These are phyloP conservation scores for Fusarium marasasianum DNA, from an alignment of 2,329 filamentous ascomycete genomes.

Conservation along the genomic window DNA sequence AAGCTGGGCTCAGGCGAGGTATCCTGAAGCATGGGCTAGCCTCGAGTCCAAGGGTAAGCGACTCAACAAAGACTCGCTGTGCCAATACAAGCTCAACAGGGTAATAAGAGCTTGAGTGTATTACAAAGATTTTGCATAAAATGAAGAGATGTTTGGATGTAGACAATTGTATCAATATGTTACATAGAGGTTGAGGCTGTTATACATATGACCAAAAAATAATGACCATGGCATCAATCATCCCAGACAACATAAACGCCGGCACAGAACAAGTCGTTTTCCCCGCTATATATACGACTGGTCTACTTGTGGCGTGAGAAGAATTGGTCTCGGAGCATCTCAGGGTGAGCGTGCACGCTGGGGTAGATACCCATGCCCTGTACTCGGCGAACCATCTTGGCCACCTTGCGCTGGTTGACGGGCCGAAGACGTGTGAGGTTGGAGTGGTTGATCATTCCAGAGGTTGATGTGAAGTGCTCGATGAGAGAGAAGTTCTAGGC, in stretches of 20 bases:
- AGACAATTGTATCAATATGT: slow-evolving; percentile 50
- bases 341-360: slow-evolving; percentile 88
- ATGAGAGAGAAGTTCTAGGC: slow-evolving; percentile 89
- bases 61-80: slow-evolving; percentile 55
- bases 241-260: slow-evolving; percentile 28
- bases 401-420: slow-evolving; percentile 91
- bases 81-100: slow-evolving; percentile 60
- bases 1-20: slow-evolving; percentile 75
- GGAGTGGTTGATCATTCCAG: slow-evolving; percentile 85
- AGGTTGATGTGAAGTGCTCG: slow-evolving; percentile 84
- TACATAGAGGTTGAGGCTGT: slow-evolving; percentile 46
- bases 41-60: slow-evolving; percentile 65
- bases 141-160: slow-evolving; percentile 36
- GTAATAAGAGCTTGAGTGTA: slow-evolving; percentile 59
- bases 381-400: slow-evolving; percentile 88
- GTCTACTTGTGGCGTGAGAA: slow-evolving; percentile 37
- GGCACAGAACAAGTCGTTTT: slow-evolving; percentile 5
- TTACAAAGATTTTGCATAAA: slow-evolving; percentile 32
- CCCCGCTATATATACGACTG: not conserved
- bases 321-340: slow-evolving; percentile 68
- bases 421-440: slow-evolving; percentile 80
- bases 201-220: slow-evolving; percentile 47
- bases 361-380: slow-evolving; percentile 93
- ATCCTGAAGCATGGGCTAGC: slow-evolving; percentile 74
- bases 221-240: slow-evolving; percentile 42